Evolutionary conservation across 768 basidiomycete species (phyloP).

Genomic region (Mycena pura): DNA sequence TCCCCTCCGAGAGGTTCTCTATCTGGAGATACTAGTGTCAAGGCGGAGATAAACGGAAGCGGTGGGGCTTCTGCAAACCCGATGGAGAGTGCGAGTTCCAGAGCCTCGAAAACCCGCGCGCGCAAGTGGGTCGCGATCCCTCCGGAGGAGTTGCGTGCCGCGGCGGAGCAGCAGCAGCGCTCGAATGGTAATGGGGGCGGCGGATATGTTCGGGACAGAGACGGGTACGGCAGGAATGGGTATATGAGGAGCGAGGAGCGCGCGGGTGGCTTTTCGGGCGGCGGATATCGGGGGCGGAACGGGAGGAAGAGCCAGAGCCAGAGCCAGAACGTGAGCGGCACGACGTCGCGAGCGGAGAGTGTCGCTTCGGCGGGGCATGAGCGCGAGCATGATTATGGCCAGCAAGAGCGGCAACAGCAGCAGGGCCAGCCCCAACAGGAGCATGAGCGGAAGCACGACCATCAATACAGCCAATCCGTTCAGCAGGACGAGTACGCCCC

Average conservation of each 20-base stretch:
- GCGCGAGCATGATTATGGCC: neutral
- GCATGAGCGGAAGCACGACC: neutral
- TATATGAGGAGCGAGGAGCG: neutral
- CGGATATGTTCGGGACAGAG: too few species aligned
- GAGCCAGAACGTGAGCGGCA: conserved; percentile 6
- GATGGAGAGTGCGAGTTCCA: neutral
- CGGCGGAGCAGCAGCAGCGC: conserved; percentile 39
- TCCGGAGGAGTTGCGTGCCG: conserved; percentile 54
- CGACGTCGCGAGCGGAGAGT: conserved; percentile 21
- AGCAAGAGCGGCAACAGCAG: neutral
- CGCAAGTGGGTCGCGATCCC: conserved; percentile 59
- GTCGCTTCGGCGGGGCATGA: neutral
- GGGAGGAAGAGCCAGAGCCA: conserved; percentile 5
- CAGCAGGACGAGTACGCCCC: neutral
- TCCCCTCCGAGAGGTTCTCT: too few species aligned
- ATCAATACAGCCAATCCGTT: neutral
- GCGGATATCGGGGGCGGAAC: neutral
- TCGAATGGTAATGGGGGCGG: neutral
- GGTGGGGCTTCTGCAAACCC: too few species aligned
- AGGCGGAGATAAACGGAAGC: too few species aligned
- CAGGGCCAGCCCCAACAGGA: neutral
- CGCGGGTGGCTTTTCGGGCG: too few species aligned
- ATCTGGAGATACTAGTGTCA: too few species aligned
- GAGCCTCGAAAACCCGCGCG: neutral
- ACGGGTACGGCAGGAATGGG: too few species aligned